Evolutionary conservation across 202 grass and related monocot species (phyloP).

Genomic region (Cymbopogon flexuosus): DNA sequence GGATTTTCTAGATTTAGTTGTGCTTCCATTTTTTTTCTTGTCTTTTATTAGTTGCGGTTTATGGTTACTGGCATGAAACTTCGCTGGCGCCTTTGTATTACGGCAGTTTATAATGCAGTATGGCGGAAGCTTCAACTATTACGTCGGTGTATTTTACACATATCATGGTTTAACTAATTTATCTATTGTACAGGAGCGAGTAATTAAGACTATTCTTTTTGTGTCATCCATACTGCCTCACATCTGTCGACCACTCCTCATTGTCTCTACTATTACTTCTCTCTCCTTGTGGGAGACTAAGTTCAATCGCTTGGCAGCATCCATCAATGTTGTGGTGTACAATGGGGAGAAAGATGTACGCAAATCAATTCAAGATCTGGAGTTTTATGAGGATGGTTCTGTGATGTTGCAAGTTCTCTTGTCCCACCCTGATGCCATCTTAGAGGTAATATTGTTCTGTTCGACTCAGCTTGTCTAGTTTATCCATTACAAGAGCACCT

Average conservation of each 20-base stretch:
- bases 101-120: not conserved
- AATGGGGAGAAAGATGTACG: constrained; percentile 60
- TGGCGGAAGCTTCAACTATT: constrained; percentile 4
- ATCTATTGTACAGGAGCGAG: constrained; percentile 56
- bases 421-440: constrained; percentile 62
- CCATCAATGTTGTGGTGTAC: constrained; percentile 75
- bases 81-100: not conserved
- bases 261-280: constrained; percentile 55
- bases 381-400: constrained; percentile 63
- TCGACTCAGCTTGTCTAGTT: constrained; percentile 8
- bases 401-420: constrained; percentile 86
- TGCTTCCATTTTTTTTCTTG: constrained; percentile 16
- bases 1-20: not conserved
- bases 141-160: not conserved
- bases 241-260: constrained; percentile 59
- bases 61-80: not conserved
- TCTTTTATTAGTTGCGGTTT: not conserved
- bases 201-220: constrained; percentile 80
- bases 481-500: not conserved
- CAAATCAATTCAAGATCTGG: constrained; percentile 63
- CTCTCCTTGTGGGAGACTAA: constrained; percentile 77
- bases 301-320: constrained; percentile 66
- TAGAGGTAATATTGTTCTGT: constrained; percentile 60
- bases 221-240: constrained; percentile 53
- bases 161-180: constrained; percentile 17